Evolutionary conservation across 371 early-diverging fungal genomes (phyloP).

Genomic region (Coemansia sp.): DNA sequence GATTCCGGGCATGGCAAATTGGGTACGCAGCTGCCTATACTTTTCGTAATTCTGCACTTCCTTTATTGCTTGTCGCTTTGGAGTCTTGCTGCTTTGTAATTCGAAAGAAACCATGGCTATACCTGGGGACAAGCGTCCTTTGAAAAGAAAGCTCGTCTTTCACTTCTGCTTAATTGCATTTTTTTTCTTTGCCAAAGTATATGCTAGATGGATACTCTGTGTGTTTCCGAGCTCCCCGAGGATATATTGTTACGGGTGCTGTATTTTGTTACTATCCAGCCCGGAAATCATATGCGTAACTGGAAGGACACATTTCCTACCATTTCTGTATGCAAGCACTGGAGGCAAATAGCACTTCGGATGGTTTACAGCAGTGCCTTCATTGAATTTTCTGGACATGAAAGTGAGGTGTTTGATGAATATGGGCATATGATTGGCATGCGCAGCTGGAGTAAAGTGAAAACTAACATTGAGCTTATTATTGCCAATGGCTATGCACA

Average conservation of each 20-base stretch:
- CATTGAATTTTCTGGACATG: not conserved
- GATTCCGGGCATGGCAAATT: constrained; percentile 43
- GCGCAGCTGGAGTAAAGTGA: not conserved
- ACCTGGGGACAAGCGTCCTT: too few species aligned
- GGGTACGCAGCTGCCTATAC: constrained; percentile 29
- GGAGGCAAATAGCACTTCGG: not conserved
- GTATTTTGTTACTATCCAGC: too few species aligned
- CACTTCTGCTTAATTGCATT: not conserved
- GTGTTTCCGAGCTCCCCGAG: not conserved
- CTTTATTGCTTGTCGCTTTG: not conserved
- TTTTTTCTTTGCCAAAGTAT: too few species aligned
- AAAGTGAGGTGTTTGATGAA: not conserved
- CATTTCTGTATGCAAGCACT: not conserved
- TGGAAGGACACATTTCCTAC: too few species aligned
- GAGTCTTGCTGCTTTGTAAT: not conserved
- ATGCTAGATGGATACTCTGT: too few species aligned
- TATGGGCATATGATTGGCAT: not conserved
- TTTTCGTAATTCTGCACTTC: not conserved
- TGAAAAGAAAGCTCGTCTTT: not conserved
- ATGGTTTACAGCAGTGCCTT: not conserved
- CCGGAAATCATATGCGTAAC: too few species aligned
- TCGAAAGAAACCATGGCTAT: not conserved
- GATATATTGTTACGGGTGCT: not conserved
- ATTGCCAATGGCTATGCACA: not conserved
- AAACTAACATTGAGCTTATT: not conserved